phyloP scores from a whole-genome alignment of 805 yeast genomes.

The Ogataea paradorogensis region DNA sequence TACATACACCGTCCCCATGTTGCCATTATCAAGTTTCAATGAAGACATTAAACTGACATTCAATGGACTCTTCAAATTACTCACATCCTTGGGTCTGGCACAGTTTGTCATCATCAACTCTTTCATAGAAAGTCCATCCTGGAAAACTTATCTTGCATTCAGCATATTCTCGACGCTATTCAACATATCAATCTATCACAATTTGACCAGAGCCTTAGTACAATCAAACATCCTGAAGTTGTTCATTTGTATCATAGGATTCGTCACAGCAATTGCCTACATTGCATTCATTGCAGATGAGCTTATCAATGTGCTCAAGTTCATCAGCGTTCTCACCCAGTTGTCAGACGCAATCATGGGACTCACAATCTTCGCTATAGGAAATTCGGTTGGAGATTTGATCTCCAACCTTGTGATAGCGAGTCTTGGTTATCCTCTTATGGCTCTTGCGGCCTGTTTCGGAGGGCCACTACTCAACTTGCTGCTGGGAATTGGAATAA shows the following conservation, averaged over 20 bases:
- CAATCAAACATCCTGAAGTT: slow-evolving; percentile 26
- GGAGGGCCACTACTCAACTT: slow-evolving; percentile 86
- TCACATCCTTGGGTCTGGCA: slow-evolving; percentile 21
- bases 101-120: slow-evolving; percentile 23
- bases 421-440: slow-evolving; percentile 73
- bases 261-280: slow-evolving; percentile 62
- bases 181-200: slow-evolving; percentile 16
- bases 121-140: slow-evolving; percentile 19
- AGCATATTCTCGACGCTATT: slow-evolving; percentile 1
- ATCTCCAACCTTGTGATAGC: slow-evolving; percentile 82
- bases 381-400: slow-evolving; percentile 89
- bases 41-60: slow-evolving; percentile 22
- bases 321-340: slow-evolving; percentile 55
- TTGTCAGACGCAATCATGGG: slow-evolving; percentile 82
- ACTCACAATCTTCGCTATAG: slow-evolving; percentile 83
- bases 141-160: slow-evolving; percentile 13
- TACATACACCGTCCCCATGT: slow-evolving; percentile 24
- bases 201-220: slow-evolving; percentile 15
- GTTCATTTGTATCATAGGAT: slow-evolving; percentile 52
- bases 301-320: slow-evolving; percentile 60
- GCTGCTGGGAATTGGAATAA: slow-evolving; percentile 76
- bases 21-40: slow-evolving; percentile 22
- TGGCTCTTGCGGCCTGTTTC: slow-evolving; percentile 95
- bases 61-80: slow-evolving; percentile 15
- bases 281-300: slow-evolving; percentile 69